Evolutionary conservation across 73 alveolate species (phyloP).

Genomic region (Paramecium tetraurelia): DNA sequence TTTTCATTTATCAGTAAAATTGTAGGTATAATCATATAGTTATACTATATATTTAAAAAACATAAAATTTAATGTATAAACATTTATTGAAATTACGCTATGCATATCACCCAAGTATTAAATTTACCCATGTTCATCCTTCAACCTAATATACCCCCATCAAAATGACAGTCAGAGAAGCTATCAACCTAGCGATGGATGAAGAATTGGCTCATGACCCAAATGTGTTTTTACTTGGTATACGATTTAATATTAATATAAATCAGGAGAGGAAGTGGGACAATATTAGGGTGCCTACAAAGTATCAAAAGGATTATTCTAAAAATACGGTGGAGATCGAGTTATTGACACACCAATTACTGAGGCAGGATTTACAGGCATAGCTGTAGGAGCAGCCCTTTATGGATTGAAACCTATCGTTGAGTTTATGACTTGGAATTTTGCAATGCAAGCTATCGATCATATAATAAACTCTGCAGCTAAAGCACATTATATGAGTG

Average conservation of each 20-base stretch:
- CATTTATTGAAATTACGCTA: not conserved
- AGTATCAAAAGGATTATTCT: slow-evolving; percentile 83
- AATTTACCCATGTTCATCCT: not conserved
- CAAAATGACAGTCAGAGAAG: slow-evolving; percentile 85
- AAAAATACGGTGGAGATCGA: slow-evolving; percentile 78
- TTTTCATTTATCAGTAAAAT: not conserved
- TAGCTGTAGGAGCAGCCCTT: slow-evolving; percentile 90
- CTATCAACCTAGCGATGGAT: slow-evolving; percentile 84
- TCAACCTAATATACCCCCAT: not conserved
- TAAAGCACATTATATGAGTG: slow-evolving; percentile 83
- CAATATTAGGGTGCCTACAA: slow-evolving; percentile 91
- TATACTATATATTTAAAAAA: not conserved
- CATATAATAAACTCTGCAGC: slow-evolving; percentile 88
- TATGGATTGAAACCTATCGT: slow-evolving; percentile 87
- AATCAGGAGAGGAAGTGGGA: slow-evolving; percentile 89
- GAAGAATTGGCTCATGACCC: slow-evolving; percentile 88
- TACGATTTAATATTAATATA: not conserved
- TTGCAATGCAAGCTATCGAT: slow-evolving; percentile 89
- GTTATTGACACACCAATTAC: slow-evolving; percentile 90
- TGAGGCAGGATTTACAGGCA: slow-evolving; percentile 91
- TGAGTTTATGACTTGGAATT: slow-evolving; percentile 92
- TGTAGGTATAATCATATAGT: not conserved
- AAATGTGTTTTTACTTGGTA: slow-evolving; percentile 74
- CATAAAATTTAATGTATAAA: not conserved
- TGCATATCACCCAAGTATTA: slow-evolving; percentile 9